Base-by-base conservation (phyloP, 192 early-diverging fungal species). In the Coemansia erecta region DNA sequence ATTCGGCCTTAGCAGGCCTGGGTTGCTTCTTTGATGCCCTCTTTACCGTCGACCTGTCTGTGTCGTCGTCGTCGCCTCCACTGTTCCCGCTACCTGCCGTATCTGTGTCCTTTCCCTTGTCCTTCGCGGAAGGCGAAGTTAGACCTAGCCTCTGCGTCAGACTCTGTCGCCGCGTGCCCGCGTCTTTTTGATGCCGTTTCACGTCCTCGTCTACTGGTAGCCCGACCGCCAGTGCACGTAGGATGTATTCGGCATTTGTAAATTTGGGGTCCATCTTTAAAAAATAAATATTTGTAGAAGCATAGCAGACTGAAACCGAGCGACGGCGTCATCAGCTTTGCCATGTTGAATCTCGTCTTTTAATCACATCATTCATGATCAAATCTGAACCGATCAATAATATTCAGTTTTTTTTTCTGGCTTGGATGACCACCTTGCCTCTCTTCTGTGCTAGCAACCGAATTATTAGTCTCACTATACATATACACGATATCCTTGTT, bases 141-240 rank as follows among this genome's bases (percentile, higher is more conserved):
- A 28, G 47, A 15, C 77, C 77, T 0, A 79, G 60, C 3, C 77
- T 63, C 42, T 79, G 77, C 5, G 77, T 53, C 39, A 79, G 71
- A 43, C 77, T 79, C 53, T 44, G 66, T 49, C 70, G 64, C 63
- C 76, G 70, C 8, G 35, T 37, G 8, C 10, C 35, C 57, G n/a
- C n/a, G 22, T 37, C 41, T 53, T 43, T 43, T 31, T 39, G 19
- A 24, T 11, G 24, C 13, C 53, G 43, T 8, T 45, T n/a, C 40
- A 13, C 9, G 19, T 44, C 17, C 56, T 52, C 15, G 52, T 26
- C 17, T 66, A 61, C 43, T 56, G 48, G 51, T 8, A 77, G 21
- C 3, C 64, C 74, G 24, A 63, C 26, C 17, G 64, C 67, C 45
- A 71, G 19, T 11, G 74, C 15, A 21, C 54, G 64, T 5, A 64